Evolutionary conservation across 2,329 filamentous ascomycete genomes (phyloP).

Genomic region (Microcyclosporella mali): DNA sequence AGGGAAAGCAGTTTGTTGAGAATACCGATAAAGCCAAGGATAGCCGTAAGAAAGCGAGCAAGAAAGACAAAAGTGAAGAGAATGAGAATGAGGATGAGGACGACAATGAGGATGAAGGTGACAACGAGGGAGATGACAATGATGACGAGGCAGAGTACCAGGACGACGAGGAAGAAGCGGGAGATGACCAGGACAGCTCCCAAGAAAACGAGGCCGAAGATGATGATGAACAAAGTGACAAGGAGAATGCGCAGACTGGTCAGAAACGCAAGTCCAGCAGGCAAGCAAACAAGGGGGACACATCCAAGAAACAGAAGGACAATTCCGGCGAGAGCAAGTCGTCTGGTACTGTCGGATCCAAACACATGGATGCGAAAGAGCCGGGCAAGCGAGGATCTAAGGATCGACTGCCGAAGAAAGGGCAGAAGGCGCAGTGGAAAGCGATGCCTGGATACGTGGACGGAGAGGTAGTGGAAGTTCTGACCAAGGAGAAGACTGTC

Average conservation of each 20-base stretch:
- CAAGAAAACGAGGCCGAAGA: slow-evolving; percentile 28
- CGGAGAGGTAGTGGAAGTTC: slow-evolving; percentile 39
- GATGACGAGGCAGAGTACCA: slow-evolving; percentile 27
- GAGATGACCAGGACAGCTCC: slow-evolving; percentile 19
- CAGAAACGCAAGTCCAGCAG: slow-evolving; percentile 18
- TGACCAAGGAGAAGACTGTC: slow-evolving; percentile 37
- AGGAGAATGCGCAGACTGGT: slow-evolving; percentile 10
- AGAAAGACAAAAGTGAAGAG: slow-evolving; percentile 26
- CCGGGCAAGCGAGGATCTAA: slow-evolving; percentile 29
- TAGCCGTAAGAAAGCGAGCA: slow-evolving; percentile 34
- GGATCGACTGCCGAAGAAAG: slow-evolving; percentile 36
- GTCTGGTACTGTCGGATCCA: slow-evolving; percentile 23
- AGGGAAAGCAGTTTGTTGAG: slow-evolving; percentile 40
- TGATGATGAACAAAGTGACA: slow-evolving; percentile 24
- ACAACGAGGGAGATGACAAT: slow-evolving; percentile 24
- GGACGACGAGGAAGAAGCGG: slow-evolving; percentile 14
- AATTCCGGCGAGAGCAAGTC: slow-evolving; percentile 13
- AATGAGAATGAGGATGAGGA: too few relatives aligned
- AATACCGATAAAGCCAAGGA: slow-evolving; percentile 41
- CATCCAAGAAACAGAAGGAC: slow-evolving; percentile 33
- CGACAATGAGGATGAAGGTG: slow-evolving; percentile 26
- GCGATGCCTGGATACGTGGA: slow-evolving; percentile 35
- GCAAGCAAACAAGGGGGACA: slow-evolving; percentile 8
- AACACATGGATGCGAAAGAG: slow-evolving; percentile 27
- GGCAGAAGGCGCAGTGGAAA: slow-evolving; percentile 40